Percentiles rank a stretch among this genome's conserved stretches.
Evolutionary conservation across 1,284 basidiomycete genomes (phyloP).

Genomic region (Farysia itapuensis): DNA sequence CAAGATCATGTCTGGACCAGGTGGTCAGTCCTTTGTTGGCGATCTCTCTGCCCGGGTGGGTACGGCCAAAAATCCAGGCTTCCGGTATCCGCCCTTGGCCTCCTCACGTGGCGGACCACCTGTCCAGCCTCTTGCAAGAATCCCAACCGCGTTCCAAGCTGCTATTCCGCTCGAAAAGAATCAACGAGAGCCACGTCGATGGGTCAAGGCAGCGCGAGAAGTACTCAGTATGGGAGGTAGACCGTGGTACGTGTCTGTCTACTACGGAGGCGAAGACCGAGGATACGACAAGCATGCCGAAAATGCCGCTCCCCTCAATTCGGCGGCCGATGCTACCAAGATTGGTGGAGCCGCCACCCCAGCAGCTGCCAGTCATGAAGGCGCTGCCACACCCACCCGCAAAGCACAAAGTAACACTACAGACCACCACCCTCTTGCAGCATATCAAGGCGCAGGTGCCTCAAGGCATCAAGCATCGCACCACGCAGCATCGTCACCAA

Average conservation of each 20-base stretch:
- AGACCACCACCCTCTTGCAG: not conserved
- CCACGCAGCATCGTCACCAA: not conserved
- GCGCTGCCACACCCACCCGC: not conserved
- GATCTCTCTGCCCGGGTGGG: slow-evolving; percentile 31
- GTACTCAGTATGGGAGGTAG: slow-evolving; percentile 47
- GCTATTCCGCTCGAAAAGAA: slow-evolving; percentile 40
- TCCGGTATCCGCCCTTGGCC: slow-evolving; percentile 43
- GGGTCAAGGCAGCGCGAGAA: slow-evolving; percentile 39
- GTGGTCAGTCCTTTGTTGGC: slow-evolving; percentile 17
- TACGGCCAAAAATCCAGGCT: slow-evolving; percentile 34
- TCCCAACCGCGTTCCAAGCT: slow-evolving; percentile 37
- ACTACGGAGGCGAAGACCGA: slow-evolving; percentile 37
- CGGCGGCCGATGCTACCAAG: not conserved
- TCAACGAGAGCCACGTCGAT: slow-evolving; percentile 25
- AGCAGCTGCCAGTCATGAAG: not conserved
- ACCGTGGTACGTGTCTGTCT: slow-evolving; percentile 43
- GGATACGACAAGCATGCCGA: slow-evolving; percentile 33
- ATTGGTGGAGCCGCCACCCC: not conserved
- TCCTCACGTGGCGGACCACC: slow-evolving; percentile 28
- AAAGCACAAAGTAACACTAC: not conserved
- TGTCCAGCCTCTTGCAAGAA: slow-evolving; percentile 41
- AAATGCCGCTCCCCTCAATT: not conserved
- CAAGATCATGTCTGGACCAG: slow-evolving; percentile 28
- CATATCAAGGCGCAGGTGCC: not conserved
- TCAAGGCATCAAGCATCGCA: too few relatives aligned